Base-by-base conservation (phyloP, 352 stramenopile species). In the Globisporangium megalacanthum region DNA sequence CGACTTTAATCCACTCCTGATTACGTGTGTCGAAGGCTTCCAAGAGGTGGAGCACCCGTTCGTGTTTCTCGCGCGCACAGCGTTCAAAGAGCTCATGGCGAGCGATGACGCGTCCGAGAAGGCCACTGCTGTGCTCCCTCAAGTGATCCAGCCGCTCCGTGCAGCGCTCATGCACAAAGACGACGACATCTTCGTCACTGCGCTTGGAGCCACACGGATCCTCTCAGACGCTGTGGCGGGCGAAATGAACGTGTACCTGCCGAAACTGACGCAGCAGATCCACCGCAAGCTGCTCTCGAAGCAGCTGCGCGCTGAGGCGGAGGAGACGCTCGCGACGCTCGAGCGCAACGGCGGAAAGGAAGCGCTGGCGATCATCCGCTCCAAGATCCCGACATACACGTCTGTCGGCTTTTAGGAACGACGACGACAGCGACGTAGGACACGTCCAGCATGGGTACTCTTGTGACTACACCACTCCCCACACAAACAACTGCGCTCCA, bases 251-350 rank as follows among this genome's bases (percentile, higher is more conserved):
- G 71, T 76, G 49, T 88, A 89, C 46, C 59, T 89, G 9, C 64
- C 76, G 6, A 89, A 89, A 56, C 64, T 92, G 39, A 84, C 78
- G 19, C 82, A 89, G 64, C 82, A 92, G 56, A 88, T 92, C 49
- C 82, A 92, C 37, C 76, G 82, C 45, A 88, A 88, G 54, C 61
- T 88, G 14, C 64, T 78, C 11, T 81, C 77, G 8, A 88, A 88
- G 56, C 64, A 75, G 36, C 58, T 89, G 22, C 72, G 77, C 0
- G 58, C 60, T 1, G 62, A 79, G 1, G 78, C 86, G 31, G 79
- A 88, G 61, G 76, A 88, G 22, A 89, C 79, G 6, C 73, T 92
- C 9, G 65, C 62, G 10, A 70, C 80, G 39, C 60, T 92, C 29
- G 79, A 89, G 54, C 79, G 77, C 61, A 89, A 92, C 52, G 79